Percentiles rank a stretch among this genome's conserved stretches.
These are phyloP conservation scores for Colletotrichum sp. DNA, from an alignment of 2,329 filamentous ascomycete genomes.

Conservation along the genomic window DNA sequence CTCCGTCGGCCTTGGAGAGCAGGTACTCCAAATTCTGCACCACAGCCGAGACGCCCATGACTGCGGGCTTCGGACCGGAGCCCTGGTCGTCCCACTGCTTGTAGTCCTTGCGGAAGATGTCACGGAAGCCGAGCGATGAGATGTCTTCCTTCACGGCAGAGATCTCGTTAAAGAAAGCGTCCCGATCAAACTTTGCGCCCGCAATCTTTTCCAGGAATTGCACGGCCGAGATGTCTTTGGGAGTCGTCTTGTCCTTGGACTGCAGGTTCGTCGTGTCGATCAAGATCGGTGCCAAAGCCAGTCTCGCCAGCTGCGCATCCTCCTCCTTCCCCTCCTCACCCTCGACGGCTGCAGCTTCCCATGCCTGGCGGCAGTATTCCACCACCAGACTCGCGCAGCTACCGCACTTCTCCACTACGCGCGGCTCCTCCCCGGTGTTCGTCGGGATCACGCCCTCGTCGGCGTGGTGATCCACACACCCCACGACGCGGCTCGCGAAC, in stretches of 20 bases:
- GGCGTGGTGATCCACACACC: constrained; percentile 80
- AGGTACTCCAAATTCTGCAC: constrained; percentile 69
- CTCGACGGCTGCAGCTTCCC: constrained; percentile 51
- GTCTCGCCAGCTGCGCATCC: constrained; percentile 66
- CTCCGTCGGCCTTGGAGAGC: constrained; percentile 52
- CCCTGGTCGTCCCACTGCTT: constrained; percentile 73
- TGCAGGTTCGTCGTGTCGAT: constrained; percentile 74
- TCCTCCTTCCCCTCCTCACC: constrained; percentile 24
- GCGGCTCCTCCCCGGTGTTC: constrained; percentile 52
- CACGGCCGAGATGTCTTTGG: constrained; percentile 63
- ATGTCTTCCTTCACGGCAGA: constrained; percentile 72
- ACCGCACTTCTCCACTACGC: constrained; percentile 70
- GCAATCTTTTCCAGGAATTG: constrained; percentile 57
- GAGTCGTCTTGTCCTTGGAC: constrained; percentile 68
- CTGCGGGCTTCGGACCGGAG: constrained; percentile 30
- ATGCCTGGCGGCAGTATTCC: constrained; percentile 60
- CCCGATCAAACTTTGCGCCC: constrained; percentile 52
- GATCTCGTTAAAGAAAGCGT: constrained; percentile 64
- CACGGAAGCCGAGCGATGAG: constrained; percentile 61
- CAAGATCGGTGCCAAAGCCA: constrained; percentile 74
- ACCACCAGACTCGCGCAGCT: constrained; percentile 77
- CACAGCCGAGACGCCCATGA: constrained; percentile 68
- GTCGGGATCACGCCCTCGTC: constrained; percentile 66
- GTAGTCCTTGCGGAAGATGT: constrained; percentile 82
- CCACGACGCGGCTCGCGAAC: constrained; percentile 60